Base-by-base conservation (phyloP, 257 asterid genomes). In the Leonotis leonurus region DNA sequence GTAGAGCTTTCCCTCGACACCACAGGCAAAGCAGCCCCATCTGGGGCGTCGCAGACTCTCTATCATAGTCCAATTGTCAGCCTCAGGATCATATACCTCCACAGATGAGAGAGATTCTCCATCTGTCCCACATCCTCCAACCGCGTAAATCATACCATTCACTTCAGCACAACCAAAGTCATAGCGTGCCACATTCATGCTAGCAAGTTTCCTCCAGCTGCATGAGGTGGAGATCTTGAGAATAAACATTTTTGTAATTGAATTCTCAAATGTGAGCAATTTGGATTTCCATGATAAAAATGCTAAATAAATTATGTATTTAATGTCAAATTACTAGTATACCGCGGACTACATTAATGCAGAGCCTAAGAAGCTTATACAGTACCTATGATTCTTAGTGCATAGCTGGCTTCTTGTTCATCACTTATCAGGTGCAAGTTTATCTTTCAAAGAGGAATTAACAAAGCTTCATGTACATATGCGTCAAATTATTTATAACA, bases 131-230 rank as follows among this genome's bases (percentile, higher is more conserved):
- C 87, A 67, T n/a, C 98, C 98, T 32, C 96, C 96, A 3, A 82
- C 85, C 0, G 73, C 92, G 50, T 79, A 88, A 64, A 85, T 74
- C 86, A 50, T 62, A 39, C 96, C 95, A 11, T 88, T 79, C 1
- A 87, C 83, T 70, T 78, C 96, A 0, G 96, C 90, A 63, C 95
- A 88, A 21, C 94, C 96, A 46, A 90, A 90, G 56, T 91, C 96
- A 62, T 76, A 84, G 37, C 96, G 94, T 2, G 90, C 79, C 56
- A 84, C 81, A 10, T 84, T 91, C 94, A 83, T 78, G 78, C 74
- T 73, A 3, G 94, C 83, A 68, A 91, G 48, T 60, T 75, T 84
- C 85, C 82, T 85, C 98, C 98, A 91, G 73, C 98, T 88, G 83
- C 26, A 53, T 18, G 2, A 32, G 24, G 18, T 8, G n/a, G 10